Conservation (phyloP, 192 early-diverging fungal genomes). For the Haplosporangium gracile region DNA sequence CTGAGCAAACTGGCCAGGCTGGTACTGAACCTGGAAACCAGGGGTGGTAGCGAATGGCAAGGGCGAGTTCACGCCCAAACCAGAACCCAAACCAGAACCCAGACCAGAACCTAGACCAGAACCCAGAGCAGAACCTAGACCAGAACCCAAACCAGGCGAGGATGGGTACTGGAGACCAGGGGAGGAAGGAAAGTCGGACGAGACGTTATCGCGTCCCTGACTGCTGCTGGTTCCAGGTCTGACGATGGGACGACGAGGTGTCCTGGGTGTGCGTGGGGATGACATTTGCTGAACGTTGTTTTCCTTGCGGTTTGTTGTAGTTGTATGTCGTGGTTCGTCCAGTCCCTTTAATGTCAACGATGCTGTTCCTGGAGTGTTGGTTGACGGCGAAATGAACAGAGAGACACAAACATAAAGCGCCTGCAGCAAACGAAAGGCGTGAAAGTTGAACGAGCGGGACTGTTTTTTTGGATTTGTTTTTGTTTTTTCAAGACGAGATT, state of each 20-base stretch:
- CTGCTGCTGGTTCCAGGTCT: conserved; percentile 12
- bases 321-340: not conserved
- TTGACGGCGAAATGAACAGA: conserved; percentile 10
- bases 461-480: conserved; percentile 5
- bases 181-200: conserved; percentile 48
- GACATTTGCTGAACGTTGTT: not conserved
- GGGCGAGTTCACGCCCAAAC: conserved; percentile 30
- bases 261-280: conserved; percentile 23
- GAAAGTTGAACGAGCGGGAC: not conserved
- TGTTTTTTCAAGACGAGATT: not conserved
- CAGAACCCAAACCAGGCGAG: conserved; percentile 12
- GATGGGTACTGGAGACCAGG: conserved; percentile 52
- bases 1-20: conserved; percentile 35
- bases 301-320: not conserved
- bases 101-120: conserved; percentile 23
- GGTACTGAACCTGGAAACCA: conserved; percentile 41
- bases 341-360: not conserved
- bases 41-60: conserved; percentile 42
- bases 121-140: not conserved
- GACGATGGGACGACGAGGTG: conserved; percentile 20
- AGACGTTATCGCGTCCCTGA: conserved; percentile 21
- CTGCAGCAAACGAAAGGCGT: not conserved
- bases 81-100: not conserved
- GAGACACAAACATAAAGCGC: not conserved
- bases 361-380: not conserved